Evolutionary conservation across 805 yeast species (phyloP).

Genomic region (Cyberlindnera sargentensis): DNA sequence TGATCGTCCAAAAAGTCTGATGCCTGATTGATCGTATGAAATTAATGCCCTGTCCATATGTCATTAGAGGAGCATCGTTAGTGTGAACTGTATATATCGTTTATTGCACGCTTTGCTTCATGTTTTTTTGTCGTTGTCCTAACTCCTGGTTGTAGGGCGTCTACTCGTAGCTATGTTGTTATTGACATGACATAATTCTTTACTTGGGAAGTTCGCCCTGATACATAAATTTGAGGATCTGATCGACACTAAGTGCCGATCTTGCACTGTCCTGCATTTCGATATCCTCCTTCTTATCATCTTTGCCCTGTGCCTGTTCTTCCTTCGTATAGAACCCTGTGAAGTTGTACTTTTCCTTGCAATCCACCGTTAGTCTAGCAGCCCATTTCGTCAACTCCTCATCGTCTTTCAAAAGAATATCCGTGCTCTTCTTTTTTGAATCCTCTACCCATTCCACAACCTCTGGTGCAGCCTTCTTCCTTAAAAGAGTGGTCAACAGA

Average conservation of each 20-base stretch:
- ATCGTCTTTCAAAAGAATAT: constrained; percentile 30
- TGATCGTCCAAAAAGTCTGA: constrained; percentile 6
- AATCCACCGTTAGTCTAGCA: constrained; percentile 41
- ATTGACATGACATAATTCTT: background rate
- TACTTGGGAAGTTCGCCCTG: constrained; percentile 31
- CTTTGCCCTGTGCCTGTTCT: constrained; percentile 18
- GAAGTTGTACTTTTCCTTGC: constrained; percentile 51
- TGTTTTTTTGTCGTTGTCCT: background rate
- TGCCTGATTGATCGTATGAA: background rate
- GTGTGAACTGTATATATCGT: too few species aligned
- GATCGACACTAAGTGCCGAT: constrained; percentile 26
- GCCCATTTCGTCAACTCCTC: constrained; percentile 74
- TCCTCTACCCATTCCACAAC: constrained; percentile 76
- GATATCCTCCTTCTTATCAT: constrained; percentile 9
- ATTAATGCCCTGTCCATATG: background rate
- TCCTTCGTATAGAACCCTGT: constrained; percentile 56
- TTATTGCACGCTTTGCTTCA: constrained; percentile 1
- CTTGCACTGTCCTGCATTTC: constrained; percentile 1
- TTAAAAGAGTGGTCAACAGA: constrained; percentile 70
- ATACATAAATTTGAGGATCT: constrained; percentile 36
- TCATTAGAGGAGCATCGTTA: background rate
- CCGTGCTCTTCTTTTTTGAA: constrained; percentile 28
- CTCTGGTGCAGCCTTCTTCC: constrained; percentile 88
- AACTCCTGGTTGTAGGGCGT: background rate
- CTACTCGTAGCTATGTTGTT: background rate